phyloP scores from a whole-genome alignment of 2,329 filamentous ascomycete species.

The Plenodomus tracheiphilus region DNA sequence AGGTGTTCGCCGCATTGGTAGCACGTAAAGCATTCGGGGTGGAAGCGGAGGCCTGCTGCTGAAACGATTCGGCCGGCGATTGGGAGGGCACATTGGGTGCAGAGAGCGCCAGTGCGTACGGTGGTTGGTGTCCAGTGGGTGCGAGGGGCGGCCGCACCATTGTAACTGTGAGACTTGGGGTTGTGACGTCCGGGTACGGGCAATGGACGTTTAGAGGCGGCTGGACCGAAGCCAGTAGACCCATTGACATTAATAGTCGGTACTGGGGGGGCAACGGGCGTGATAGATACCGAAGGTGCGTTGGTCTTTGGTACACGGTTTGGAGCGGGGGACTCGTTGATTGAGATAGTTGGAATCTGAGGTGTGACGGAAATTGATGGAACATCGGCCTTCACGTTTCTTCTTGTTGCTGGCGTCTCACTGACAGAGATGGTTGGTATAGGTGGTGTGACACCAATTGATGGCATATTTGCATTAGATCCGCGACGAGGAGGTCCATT shows the following conservation, averaged over 20 bases:
- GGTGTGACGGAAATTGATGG: slow-evolving; percentile 21
- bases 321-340: slow-evolving; percentile 23
- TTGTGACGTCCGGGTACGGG: slow-evolving; percentile 52
- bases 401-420: slow-evolving; percentile 14
- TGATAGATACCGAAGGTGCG: slow-evolving; percentile 28
- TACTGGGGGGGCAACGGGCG: slow-evolving; percentile 23
- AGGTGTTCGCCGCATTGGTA: slow-evolving; percentile 84
- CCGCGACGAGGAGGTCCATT: slow-evolving; percentile 17
- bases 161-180: slow-evolving; percentile 35
- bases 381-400: slow-evolving; percentile 3
- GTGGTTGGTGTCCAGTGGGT: slow-evolving; percentile 52
- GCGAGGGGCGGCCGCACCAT: slow-evolving; percentile 41
- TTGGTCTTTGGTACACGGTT: slow-evolving; percentile 16
- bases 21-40: slow-evolving; percentile 91
- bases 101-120: slow-evolving; percentile 68
- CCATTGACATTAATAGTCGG: slow-evolving; percentile 29
- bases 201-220: slow-evolving; percentile 50
- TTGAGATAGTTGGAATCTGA: slow-evolving; percentile 34
- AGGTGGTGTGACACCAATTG: slow-evolving; percentile 20
- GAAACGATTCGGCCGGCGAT: slow-evolving; percentile 92
- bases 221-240: slow-evolving; percentile 22
- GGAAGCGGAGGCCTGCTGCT: slow-evolving; percentile 80
- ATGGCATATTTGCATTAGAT: slow-evolving; percentile 19
- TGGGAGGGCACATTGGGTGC: slow-evolving; percentile 78
- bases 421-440: slow-evolving; percentile 33